Evolutionary conservation across 2,329 filamentous ascomycete genomes (phyloP).

Genomic region (Ascochyta viciae-villosae): DNA sequence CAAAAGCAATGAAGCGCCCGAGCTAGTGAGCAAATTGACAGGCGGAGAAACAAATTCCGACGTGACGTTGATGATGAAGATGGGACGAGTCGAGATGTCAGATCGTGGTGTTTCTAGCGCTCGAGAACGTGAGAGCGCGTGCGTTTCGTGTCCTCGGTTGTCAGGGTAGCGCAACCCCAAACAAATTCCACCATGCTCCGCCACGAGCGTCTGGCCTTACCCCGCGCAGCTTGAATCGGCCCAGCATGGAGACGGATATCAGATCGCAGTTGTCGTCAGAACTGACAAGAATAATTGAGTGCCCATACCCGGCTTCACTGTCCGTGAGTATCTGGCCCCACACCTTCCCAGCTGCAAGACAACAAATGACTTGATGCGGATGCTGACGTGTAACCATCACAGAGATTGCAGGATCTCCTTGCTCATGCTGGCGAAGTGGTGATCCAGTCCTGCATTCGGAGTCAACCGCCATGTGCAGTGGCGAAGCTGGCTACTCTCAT

Average conservation of each 20-base stretch:
- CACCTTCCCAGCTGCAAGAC: constrained; percentile 9
- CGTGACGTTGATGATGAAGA: not conserved
- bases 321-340: constrained; percentile 51
- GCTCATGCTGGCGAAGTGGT: constrained; percentile 39
- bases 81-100: not conserved
- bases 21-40: constrained; percentile 7
- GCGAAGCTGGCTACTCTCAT: constrained; percentile 51
- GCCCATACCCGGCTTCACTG: constrained; percentile 59
- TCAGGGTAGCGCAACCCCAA: constrained; percentile 25
- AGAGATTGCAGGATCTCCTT: constrained; percentile 50
- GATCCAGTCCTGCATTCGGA: constrained; percentile 55
- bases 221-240: constrained; percentile 13
- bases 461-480: constrained; percentile 59
- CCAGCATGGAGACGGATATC: constrained; percentile 26
- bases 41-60: constrained; percentile 1
- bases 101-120: not conserved
- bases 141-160: constrained; percentile 22
- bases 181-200: constrained; percentile 23
- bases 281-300: constrained; percentile 56
- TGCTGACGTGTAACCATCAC: constrained; percentile 33
- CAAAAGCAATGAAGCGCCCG: constrained; percentile 24
- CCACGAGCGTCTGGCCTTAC: constrained; percentile 15
- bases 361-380: constrained; percentile 29
- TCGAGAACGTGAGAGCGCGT: constrained; percentile 13
- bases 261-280: constrained; percentile 47